Conservation (phyloP, 192 early-diverging fungal species). For the Helicostylum pulchrum region DNA sequence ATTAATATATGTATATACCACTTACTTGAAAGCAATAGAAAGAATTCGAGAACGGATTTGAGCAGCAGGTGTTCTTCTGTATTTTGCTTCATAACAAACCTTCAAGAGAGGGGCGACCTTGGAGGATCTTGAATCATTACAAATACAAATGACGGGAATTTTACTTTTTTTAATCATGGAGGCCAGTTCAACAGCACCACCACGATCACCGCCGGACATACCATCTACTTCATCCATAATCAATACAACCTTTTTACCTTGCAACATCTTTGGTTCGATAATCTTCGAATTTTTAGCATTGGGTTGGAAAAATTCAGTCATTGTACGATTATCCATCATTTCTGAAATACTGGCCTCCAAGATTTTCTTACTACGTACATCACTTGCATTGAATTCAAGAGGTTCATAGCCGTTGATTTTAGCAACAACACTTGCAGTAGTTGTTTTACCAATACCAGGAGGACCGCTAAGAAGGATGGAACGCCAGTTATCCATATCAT, state of each 20-base stretch:
- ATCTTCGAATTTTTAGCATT: not conserved
- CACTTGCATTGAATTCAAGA: constrained; percentile 97
- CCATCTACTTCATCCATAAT: constrained; percentile 99
- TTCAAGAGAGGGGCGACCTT: constrained; percentile 84
- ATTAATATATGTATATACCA: not conserved
- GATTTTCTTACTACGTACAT: constrained; percentile 84
- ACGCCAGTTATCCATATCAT: constrained; percentile 45
- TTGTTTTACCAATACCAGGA: constrained; percentile 98
- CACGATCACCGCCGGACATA: constrained; percentile 96
- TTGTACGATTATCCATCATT: constrained; percentile 55
- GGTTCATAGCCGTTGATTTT: constrained; percentile 75
- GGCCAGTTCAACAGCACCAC: constrained; percentile 85
- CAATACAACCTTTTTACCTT: constrained; percentile 59
- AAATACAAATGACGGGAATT: constrained; percentile 98
- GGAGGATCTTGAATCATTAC: constrained; percentile 86
- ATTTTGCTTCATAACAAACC: constrained; percentile 80
- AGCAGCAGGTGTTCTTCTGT: constrained; percentile 43
- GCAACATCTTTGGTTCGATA: not conserved
- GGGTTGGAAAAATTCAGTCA: constrained; percentile 51
- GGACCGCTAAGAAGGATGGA: constrained; percentile 90
- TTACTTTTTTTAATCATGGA: constrained; percentile 86
- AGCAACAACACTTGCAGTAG: constrained; percentile 87
- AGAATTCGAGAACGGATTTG: constrained; percentile 74
- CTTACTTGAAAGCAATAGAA: constrained; percentile 66
- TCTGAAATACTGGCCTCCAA: constrained; percentile 65